These are phyloP conservation scores for Corymbia citriodora DNA, from an alignment of 441 rosid genomes.

Conservation along the genomic window DNA sequence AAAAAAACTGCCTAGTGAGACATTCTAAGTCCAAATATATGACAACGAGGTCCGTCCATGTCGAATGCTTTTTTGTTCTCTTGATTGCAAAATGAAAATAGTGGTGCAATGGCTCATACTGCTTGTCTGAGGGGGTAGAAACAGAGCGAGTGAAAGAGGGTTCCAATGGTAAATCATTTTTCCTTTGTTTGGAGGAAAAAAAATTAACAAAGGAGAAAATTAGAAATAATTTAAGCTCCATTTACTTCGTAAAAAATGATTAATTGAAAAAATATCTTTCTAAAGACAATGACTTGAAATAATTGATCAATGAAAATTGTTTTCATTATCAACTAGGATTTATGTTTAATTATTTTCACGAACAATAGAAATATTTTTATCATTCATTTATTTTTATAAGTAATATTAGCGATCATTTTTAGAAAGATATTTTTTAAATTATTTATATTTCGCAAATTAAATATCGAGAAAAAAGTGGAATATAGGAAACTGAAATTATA, in stretches of 20 bases:
- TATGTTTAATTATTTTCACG: fast-evolving
- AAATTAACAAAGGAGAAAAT: background rate
- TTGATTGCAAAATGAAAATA: background rate
- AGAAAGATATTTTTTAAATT: too few relatives aligned
- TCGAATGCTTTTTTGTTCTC: background rate
- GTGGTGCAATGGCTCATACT: background rate
- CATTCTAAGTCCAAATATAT: background rate
- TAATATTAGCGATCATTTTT: too few relatives aligned
- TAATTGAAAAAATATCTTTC: too few relatives aligned
- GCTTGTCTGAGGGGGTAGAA: background rate
- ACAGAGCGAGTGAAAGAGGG: background rate
- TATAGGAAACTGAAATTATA: background rate
- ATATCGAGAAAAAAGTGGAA: background rate
- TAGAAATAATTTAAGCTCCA: background rate
- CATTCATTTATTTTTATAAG: background rate
- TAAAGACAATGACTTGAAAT: background rate
- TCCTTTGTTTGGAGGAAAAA: background rate
- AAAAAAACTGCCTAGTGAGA: background rate
- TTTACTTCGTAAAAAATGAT: fast-evolving
- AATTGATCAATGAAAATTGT: background rate
- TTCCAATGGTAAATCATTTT: background rate
- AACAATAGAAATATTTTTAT: too few relatives aligned
- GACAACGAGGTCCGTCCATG: background rate
- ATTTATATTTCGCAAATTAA: background rate
- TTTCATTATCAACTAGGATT: background rate